phyloP scores from a whole-genome alignment of 164 flowering plant genomes.

The Protea cynaroides region DNA sequence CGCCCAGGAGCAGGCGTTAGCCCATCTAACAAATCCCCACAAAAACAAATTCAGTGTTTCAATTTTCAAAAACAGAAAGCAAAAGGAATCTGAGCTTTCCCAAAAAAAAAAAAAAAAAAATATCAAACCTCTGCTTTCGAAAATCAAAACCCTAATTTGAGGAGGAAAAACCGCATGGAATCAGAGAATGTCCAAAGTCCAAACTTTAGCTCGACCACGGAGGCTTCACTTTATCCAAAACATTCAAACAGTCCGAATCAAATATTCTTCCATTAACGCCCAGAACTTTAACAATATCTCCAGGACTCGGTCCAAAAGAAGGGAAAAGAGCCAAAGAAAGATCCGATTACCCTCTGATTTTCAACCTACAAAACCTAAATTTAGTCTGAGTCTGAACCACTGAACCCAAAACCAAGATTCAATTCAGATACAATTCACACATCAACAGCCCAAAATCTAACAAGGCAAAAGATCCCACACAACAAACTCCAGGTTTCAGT shows the following conservation, averaged over 20 bases:
- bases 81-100: slow-evolving; percentile 16
- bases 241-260: slow-evolving; percentile 22
- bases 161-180: slow-evolving; percentile 9
- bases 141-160: slow-evolving; percentile 10
- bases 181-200: slow-evolving; percentile 14
- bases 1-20: slow-evolving; percentile 13
- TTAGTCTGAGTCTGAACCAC: slow-evolving; percentile 7
- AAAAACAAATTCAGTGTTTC: slow-evolving; percentile 9
- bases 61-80: slow-evolving; percentile 10
- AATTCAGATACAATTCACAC: slow-evolving; percentile 16
- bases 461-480: background rate
- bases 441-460: background rate
- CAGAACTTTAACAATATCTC: slow-evolving; percentile 16
- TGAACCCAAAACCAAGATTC: slow-evolving; percentile 15
- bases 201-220: slow-evolving; percentile 7
- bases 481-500: background rate
- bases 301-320: slow-evolving; percentile 15
- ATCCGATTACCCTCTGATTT: slow-evolving; percentile 19
- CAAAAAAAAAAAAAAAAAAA: slow-evolving; percentile 12
- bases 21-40: slow-evolving; percentile 21
- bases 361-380: slow-evolving; percentile 28
- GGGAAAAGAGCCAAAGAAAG: slow-evolving; percentile 10
- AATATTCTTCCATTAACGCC: slow-evolving; percentile 17
- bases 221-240: slow-evolving; percentile 20
- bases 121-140: slow-evolving; percentile 14